Evolutionary conservation across 306 rosid genomes (phyloP), one percentile per base, ranked within the genome.

Genomic region (Carpinus viminea): DNA sequence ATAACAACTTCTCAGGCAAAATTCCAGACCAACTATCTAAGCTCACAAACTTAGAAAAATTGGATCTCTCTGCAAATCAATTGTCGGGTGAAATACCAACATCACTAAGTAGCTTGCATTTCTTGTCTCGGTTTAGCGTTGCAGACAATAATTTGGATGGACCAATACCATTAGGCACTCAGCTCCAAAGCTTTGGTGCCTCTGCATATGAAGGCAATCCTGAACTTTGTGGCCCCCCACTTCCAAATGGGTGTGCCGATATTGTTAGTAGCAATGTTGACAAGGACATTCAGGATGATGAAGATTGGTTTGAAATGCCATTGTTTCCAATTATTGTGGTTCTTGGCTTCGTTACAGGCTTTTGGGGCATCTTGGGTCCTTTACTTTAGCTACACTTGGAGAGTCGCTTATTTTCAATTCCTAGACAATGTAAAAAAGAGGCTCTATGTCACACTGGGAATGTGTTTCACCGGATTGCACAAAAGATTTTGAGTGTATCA

Each of bases 1-100:
- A 12, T 12, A 78, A 78, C 52, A 50, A 34, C 28, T 12, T 70
- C 59, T 55, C 81, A 0, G 71, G 71, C 6, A 28, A 41, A 5
- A 70, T 78, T 43, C 73, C 77, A 2, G 62, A 71, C 34, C n/a
- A 78, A 50, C 60, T 78, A 17, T 72, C 76, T 7, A 4, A 59
- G 12, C 52, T 78, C 38, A 72, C 54, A 17, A 48, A 59, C 77
- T 60, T 79, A 68, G 82, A 71, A 48, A 5, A 7, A 0, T 24
- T 79, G 43, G 12, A 57, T 4, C 82, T 78, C 17, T 12, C 76
- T 4, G 0, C 11, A 34, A 78, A 78, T 9, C 59, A 60, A 1
- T 78, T 78, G 62, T 72, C 70, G 2, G 82, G 82, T 16, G 15
- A 61, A 4, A 31, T 79, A 18, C 82, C 82, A 7, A 2, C 38